phyloP scores from a whole-genome alignment of 768 basidiomycete species.

The Russula emetica region DNA sequence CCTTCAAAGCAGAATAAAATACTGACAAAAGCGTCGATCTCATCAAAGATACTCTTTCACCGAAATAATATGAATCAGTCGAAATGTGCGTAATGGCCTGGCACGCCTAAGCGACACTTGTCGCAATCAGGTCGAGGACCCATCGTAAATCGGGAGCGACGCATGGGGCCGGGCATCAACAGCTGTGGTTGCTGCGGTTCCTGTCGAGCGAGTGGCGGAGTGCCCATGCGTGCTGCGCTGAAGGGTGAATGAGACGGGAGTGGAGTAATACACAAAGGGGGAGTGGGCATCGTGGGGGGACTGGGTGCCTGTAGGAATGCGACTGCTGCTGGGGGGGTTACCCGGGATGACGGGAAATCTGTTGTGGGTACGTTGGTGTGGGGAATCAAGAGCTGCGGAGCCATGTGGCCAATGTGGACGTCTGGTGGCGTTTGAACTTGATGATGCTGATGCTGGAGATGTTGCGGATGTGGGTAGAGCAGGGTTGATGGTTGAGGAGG shows the following conservation, averaged over 20 bases:
- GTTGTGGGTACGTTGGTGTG: neutral
- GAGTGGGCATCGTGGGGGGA: conserved; percentile 8
- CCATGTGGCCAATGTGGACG: conserved; percentile 31
- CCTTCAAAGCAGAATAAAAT: neutral
- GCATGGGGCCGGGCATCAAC: conserved; percentile 26
- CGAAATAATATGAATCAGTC: conserved; percentile 35
- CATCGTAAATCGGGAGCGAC: conserved; percentile 58
- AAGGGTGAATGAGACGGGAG: conserved; percentile 11
- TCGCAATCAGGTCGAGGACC: conserved; percentile 66
- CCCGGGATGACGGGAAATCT: neutral
- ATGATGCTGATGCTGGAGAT: conserved; percentile 17
- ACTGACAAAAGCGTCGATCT: neutral
- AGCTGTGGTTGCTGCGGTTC: conserved; percentile 25
- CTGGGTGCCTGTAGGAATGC: conserved; percentile 7
- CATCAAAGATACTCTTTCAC: neutral
- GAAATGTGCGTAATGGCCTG: conserved; percentile 71
- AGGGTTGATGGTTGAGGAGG: conserved; percentile 5
- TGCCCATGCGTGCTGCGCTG: conserved; percentile 28
- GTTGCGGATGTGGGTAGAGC: conserved; percentile 19
- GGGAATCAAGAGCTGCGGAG: conserved; percentile 28
- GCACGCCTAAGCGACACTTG: conserved; percentile 59
- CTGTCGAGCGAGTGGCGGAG: neutral
- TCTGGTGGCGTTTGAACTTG: conserved; percentile 18
- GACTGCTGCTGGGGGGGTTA: neutral
- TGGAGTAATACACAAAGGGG: conserved; percentile 4